These are phyloP conservation scores for Theobroma grandiflorum DNA, from an alignment of 441 rosid genomes.

Conservation along the genomic window DNA sequence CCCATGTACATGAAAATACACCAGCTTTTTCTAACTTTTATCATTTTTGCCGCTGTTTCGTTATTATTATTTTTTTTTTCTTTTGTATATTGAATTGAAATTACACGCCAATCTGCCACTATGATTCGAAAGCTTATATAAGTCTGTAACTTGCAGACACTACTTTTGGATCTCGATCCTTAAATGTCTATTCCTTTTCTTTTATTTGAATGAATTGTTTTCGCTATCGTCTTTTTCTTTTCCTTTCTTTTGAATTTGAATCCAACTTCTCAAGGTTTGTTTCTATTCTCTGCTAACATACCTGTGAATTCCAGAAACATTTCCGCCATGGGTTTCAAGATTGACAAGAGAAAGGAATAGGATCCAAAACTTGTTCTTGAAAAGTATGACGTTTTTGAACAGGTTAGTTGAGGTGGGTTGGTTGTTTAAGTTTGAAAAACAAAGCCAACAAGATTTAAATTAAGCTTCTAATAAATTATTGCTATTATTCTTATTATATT, in stretches of 20 bases:
- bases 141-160: constrained; percentile 20
- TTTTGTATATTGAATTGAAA: neutral
- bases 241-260: neutral
- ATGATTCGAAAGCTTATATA: neutral
- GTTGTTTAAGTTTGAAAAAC: neutral
- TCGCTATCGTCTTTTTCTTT: neutral
- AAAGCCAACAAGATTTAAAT: too few relatives aligned
- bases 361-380: neutral
- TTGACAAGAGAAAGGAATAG: neutral
- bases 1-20: constrained; percentile 46
- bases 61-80: neutral
- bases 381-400: neutral
- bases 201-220: neutral
- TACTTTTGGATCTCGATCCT: constrained; percentile 17
- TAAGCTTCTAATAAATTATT: neutral
- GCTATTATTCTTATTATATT: neutral
- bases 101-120: constrained; percentile 20
- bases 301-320: neutral
- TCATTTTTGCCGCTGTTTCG: neutral
- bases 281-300: neutral
- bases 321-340: neutral
- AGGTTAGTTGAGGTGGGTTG: constrained; percentile 33
- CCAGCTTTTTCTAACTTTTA: neutral
- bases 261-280: neutral
- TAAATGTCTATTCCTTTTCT: neutral